Evolutionary conservation across 1,284 basidiomycete genomes (phyloP), one percentile per base, ranked within the genome.

Genomic region (Cystobasidium pallidum): DNA sequence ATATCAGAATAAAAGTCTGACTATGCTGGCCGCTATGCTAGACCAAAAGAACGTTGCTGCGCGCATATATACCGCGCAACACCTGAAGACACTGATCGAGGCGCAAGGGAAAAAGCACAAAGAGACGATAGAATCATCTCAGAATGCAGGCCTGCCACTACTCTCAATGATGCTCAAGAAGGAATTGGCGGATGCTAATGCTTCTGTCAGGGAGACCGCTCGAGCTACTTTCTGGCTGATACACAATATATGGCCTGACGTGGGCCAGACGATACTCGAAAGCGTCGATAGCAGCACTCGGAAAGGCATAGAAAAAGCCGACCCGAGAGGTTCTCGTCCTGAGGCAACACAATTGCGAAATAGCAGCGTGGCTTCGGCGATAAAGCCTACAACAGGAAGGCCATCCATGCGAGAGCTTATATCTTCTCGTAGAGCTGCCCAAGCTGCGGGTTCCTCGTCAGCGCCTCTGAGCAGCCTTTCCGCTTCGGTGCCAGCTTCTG

Each of bases 151-250:
- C 19, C 77, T 89, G 10, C 90, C 92, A 28, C 81, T 84, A 1
- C 76, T 95, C 59, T 91, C 92, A 74, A 89, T 88, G 75, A 83
- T 84, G 8, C 77, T 97, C 45, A 88, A 86, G 80, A 91, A 88
- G 77, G 86, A 86, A 2, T 81, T 99, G 34, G 83, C 80, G 0
- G 96, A 99, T 80, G 82, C 88, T 1, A 97, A 91, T 80, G 88
- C 90, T 17, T 84, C 85, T 55, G 93, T 94, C 15, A 85, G 89
- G 70, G 91, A 93, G 76, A 85, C 83, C 54, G 88, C 88, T 1
- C 87, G 96, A 28, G 80, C 83, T 2, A 83, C 86, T 2, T 99
- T 91, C 81, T 97, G 93, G 92, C 83, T 83, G 28, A 93, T 92
- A 77, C 84, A 92, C 64, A 80, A 81, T 3, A 81, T 91, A 10